Conservation (phyloP, 2,329 filamentous ascomycete species). For the Lasiodiplodia gonubiensis region DNA sequence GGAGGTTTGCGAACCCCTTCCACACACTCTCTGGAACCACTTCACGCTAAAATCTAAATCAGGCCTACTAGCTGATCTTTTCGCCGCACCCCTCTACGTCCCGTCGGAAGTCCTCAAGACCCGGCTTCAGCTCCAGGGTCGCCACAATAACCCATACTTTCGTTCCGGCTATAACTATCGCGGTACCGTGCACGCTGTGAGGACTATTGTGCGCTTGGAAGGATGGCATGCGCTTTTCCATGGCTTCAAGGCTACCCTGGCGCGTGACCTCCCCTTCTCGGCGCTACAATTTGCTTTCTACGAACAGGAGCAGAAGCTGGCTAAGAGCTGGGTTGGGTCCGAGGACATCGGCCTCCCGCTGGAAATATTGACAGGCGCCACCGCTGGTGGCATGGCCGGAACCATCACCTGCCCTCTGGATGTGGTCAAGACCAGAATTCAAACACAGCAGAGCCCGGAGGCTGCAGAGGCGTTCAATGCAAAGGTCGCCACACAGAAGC, state of each 20-base stretch:
- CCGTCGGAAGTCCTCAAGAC: slow-evolving; percentile 98
- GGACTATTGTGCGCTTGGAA: slow-evolving; percentile 83
- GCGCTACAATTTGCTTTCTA: slow-evolving; percentile 98
- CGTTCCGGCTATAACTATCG: slow-evolving; percentile 95
- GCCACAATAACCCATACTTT: slow-evolving; percentile 94
- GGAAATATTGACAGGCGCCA: slow-evolving; percentile 87
- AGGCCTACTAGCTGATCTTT: slow-evolving; percentile 93
- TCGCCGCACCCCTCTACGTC: slow-evolving; percentile 91
- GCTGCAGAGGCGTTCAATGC: slow-evolving; percentile 1
- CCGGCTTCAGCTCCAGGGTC: slow-evolving; percentile 91
- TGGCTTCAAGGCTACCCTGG: slow-evolving; percentile 95
- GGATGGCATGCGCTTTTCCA: slow-evolving; percentile 87
- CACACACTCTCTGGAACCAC: background rate
- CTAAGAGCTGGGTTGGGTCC: slow-evolving; percentile 76
- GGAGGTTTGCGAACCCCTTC: slow-evolving; percentile 64
- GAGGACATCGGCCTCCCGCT: slow-evolving; percentile 83
- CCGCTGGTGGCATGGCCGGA: slow-evolving; percentile 89
- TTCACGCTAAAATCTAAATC: slow-evolving; percentile 4
- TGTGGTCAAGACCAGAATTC: slow-evolving; percentile 94
- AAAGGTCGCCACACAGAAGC: background rate
- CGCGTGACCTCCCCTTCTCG: slow-evolving; percentile 92
- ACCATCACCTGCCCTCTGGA: slow-evolving; percentile 95
- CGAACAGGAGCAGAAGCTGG: slow-evolving; percentile 87
- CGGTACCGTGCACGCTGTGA: slow-evolving; percentile 79
- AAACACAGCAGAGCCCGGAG: slow-evolving; percentile 80